Conservation (phyloP, 441 rosid genomes). For the Adansonia rubrostipa region DNA sequence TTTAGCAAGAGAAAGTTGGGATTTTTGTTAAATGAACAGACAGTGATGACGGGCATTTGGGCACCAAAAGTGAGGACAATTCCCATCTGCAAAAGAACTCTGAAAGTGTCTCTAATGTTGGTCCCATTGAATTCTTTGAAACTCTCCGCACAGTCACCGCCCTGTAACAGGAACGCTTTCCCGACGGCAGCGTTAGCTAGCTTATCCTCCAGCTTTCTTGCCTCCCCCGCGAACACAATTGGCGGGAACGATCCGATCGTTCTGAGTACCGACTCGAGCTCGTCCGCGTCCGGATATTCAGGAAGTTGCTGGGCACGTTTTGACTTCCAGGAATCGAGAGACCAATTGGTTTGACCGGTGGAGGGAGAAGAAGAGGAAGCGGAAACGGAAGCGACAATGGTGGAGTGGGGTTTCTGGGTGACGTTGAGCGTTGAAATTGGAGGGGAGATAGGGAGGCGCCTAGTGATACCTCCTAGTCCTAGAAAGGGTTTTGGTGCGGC, state of each 20-base stretch:
- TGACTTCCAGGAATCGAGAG: slow-evolving; percentile 62
- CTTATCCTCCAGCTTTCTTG: slow-evolving; percentile 64
- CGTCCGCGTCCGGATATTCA: slow-evolving; percentile 56
- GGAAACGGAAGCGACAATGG: slow-evolving; percentile 32
- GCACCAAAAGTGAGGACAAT: slow-evolving; percentile 62
- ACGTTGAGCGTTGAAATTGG: slow-evolving; percentile 24
- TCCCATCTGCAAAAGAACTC: slow-evolving; percentile 61
- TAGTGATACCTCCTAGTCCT: slow-evolving; percentile 12
- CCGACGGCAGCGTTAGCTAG: slow-evolving; percentile 61
- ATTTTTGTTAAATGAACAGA: slow-evolving; percentile 8
- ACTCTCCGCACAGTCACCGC: slow-evolving; percentile 67
- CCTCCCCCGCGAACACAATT: slow-evolving; percentile 85
- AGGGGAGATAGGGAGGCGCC: slow-evolving; percentile 21
- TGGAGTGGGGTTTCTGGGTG: slow-evolving; percentile 21
- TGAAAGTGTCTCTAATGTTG: slow-evolving; percentile 60
- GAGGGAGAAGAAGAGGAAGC: slow-evolving; percentile 36
- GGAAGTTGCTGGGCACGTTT: slow-evolving; percentile 68
- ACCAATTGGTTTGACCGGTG: slow-evolving; percentile 37
- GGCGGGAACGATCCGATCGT: slow-evolving; percentile 65
- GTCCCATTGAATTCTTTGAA: slow-evolving; percentile 58
- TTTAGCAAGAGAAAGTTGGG: neutral
- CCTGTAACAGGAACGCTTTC: slow-evolving; percentile 56
- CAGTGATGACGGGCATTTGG: slow-evolving; percentile 62
- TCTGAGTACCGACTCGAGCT: slow-evolving; percentile 59
- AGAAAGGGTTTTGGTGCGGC: slow-evolving; percentile 29